Evolutionary conservation across 371 early-diverging fungal species (phyloP).

Genomic region (Neoconidiobolus thromboides): DNA sequence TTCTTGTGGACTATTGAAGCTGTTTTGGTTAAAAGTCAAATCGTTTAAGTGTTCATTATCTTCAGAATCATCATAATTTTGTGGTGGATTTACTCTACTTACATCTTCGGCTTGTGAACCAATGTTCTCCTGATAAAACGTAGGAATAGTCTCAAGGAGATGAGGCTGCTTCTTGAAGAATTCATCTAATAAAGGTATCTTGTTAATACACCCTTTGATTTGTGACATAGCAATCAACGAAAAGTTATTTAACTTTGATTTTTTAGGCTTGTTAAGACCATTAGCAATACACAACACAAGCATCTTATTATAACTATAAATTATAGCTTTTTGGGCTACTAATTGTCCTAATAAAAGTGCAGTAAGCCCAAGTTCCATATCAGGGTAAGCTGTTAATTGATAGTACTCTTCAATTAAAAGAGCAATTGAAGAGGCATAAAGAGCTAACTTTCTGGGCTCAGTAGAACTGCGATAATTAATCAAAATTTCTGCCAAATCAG

Average conservation of each 20-base stretch:
- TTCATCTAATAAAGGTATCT: slow-evolving; percentile 80
- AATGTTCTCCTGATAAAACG: slow-evolving; percentile 20
- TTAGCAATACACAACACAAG: background rate
- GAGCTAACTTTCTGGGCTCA: background rate
- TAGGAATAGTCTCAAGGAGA: slow-evolving; percentile 55
- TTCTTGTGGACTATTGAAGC: slow-evolving; percentile 13
- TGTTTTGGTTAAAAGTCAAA: slow-evolving; percentile 9
- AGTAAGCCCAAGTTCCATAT: background rate
- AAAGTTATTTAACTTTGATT: slow-evolving; percentile 54
- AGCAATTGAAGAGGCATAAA: background rate
- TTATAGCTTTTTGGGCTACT: background rate
- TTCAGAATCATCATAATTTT: background rate
- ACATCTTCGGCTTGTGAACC: background rate
- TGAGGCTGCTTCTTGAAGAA: slow-evolving; percentile 59
- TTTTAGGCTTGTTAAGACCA: background rate
- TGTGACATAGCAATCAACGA: slow-evolving; percentile 70
- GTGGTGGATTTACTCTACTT: no score
- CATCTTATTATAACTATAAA: background rate
- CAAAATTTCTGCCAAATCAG: background rate
- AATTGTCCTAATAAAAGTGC: background rate
- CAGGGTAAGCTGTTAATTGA: background rate
- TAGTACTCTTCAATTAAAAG: slow-evolving; percentile 1
- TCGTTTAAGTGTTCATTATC: slow-evolving; percentile 7
- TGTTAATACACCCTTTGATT: slow-evolving; percentile 58
- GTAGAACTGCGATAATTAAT: background rate